A percentile compares a stretch with the other conserved stretches of the same genome.
These are phyloP conservation scores for Phylloporus sp. DNA, from an alignment of 768 basidiomycete species.

Conservation along the genomic window DNA sequence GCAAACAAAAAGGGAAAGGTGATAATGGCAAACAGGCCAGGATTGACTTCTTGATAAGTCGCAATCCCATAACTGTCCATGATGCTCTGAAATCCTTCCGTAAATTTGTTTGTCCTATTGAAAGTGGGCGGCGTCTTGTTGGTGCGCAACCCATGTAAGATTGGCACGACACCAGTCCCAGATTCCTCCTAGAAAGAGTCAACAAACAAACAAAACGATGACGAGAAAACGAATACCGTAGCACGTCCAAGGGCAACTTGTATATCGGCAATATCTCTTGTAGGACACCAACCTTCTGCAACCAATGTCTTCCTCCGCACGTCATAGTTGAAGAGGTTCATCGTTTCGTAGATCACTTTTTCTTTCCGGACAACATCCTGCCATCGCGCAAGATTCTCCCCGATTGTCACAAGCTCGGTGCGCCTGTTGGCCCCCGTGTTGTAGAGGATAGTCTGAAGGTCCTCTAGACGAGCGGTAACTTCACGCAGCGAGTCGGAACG, in stretches of 20 bases:
- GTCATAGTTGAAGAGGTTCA: constrained; percentile 95
- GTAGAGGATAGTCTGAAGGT: constrained; percentile 82
- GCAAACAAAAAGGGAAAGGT: constrained; percentile 99
- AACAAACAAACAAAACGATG: neutral
- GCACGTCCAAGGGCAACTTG: constrained; percentile 86
- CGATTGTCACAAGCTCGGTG: constrained; percentile 75
- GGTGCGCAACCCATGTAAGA: constrained; percentile 85
- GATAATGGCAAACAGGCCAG: constrained; percentile 84
- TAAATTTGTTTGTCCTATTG: constrained; percentile 92
- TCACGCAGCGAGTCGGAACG: constrained; percentile 87
- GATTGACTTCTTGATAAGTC: constrained; percentile 94
- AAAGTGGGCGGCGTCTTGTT: constrained; percentile 93
- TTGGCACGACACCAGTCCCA: constrained; percentile 87
- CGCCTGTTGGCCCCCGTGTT: constrained; percentile 84
- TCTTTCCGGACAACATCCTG: constrained; percentile 92
- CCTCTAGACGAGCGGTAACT: constrained; percentile 84
- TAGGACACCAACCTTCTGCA: constrained; percentile 97
- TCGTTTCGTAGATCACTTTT: constrained; percentile 92
- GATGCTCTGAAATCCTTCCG: constrained; percentile 94
- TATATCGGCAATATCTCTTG: constrained; percentile 81
- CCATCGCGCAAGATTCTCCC: constrained; percentile 84
- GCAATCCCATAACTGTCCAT: constrained; percentile 98
- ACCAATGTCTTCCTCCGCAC: constrained; percentile 89
- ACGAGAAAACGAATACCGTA: constrained; percentile 44
- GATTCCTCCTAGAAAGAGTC: constrained; percentile 64